Evolutionary conservation across 257 asterid species (phyloP), one percentile per base, ranked within the genome.

Genomic region (Pogostemon cablin): DNA sequence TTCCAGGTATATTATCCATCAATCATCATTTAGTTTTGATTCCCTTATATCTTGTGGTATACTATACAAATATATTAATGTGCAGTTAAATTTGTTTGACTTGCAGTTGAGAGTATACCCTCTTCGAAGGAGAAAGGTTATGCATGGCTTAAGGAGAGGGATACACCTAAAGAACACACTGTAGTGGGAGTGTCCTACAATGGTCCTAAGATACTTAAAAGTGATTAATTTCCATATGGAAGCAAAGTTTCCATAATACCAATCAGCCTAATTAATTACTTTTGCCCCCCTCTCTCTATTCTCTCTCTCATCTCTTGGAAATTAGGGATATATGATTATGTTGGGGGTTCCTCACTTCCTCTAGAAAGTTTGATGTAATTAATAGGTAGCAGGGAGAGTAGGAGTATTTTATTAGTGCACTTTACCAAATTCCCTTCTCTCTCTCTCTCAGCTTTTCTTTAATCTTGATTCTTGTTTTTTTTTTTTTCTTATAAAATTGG

Each of bases 101-200:
- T 11, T 64, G 11, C 86, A 87, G 95, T 40, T 9, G 80, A 67
- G 37, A 81, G 77, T 0, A 11, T 66, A 42, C 32, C 32, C 32
- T 53, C 72, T 4, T 77, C 70, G 59, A 20, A 68, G 0, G 86
- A 68, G 49, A 91, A 78, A 6, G 77, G 73, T 0, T 83, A 84
- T 60, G 93, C 87, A 49, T 93, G 96, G 98, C 93, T 93, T 50
- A 74, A 78, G 83, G 96, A 90, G 77, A 83, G 88, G 80, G 98
- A 88, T 44, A 83, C 49, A 68, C 98, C 97, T 0, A 84, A 86
- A 54, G 95, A 90, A 8, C 80, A 84, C 3, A 62, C 53, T 0
- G 77, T 93, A 15, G 88, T 87, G 10, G 93, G 92, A 47, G 79
- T 80, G 3, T 5, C 73, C 39, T 93, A 90, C 80, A 82, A 67